These are phyloP conservation scores for Penicillium canariense DNA, from an alignment of 495 filamentous ascomycete species.

Conservation along the genomic window DNA sequence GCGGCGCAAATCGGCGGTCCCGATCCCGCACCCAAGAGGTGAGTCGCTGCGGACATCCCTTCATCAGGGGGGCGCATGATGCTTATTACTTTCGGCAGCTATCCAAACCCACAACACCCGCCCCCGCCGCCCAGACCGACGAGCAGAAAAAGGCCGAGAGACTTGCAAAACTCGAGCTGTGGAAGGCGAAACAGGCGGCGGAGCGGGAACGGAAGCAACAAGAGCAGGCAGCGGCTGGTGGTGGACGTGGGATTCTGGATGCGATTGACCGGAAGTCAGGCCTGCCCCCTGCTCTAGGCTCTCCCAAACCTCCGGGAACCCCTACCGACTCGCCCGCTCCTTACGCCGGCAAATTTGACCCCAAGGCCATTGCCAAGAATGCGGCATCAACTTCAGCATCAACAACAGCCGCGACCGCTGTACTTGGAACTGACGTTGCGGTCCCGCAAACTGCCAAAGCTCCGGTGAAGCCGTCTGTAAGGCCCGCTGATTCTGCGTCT, in stretches of 20 bases:
- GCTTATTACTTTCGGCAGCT: conserved; percentile 23
- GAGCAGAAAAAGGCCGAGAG: conserved; percentile 83
- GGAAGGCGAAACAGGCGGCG: conserved; percentile 85
- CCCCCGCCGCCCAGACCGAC: conserved; percentile 59
- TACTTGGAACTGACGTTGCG: conserved; percentile 62
- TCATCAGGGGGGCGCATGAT: background rate
- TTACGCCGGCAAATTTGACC: conserved; percentile 83
- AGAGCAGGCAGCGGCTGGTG: conserved; percentile 58
- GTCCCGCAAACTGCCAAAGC: conserved; percentile 56
- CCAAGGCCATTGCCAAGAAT: conserved; percentile 79
- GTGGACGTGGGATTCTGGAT: conserved; percentile 64
- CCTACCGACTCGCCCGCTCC: conserved; percentile 46
- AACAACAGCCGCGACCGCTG: conserved; percentile 31
- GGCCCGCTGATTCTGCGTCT: conserved; percentile 45
- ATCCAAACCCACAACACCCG: conserved; percentile 48
- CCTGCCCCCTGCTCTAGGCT: conserved; percentile 49
- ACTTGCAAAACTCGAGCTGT: conserved; percentile 81
- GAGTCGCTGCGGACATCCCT: conserved; percentile 15
- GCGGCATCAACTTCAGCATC: conserved; percentile 36
- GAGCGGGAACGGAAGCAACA: conserved; percentile 76
- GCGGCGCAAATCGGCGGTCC: conserved; percentile 43
- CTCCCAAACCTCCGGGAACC: conserved; percentile 57
- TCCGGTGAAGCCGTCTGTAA: conserved; percentile 38
- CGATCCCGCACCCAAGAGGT: conserved; percentile 54
- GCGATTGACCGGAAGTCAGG: conserved; percentile 73